phyloP scores from a whole-genome alignment of 2,329 filamentous ascomycete species.

The Pseudogymnoascus verrucosus region DNA sequence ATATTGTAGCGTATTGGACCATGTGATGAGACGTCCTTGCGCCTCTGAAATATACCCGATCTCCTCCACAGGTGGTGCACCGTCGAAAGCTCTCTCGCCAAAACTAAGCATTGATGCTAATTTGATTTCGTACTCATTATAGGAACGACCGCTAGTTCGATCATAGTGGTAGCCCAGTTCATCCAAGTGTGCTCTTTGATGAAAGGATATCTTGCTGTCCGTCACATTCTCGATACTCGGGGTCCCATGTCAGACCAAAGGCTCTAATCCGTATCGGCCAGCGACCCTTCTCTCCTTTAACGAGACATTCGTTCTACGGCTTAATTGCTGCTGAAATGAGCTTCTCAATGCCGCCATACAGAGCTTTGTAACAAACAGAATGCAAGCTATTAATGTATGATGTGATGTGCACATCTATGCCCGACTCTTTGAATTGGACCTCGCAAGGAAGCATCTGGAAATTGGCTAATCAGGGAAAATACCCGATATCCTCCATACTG shows the following conservation, averaged over 20 bases:
- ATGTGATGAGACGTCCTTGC: too few species aligned
- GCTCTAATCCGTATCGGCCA: conserved; percentile 10
- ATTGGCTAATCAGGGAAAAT: conserved; percentile 24
- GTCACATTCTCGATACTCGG: conserved; percentile 1
- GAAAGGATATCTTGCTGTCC: neutral
- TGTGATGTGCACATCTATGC: conserved; percentile 20
- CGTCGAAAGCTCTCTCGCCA: too few species aligned
- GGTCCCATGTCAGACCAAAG: conserved; percentile 1
- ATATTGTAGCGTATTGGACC: too few species aligned
- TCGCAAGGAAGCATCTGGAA: conserved; percentile 39
- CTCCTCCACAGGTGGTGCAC: too few species aligned
- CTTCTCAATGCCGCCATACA: conserved; percentile 32
- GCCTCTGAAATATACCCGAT: too few species aligned
- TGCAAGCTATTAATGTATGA: conserved; percentile 36
- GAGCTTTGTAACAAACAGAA: conserved; percentile 23
- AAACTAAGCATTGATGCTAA: too few species aligned
- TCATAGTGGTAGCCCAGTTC: too few species aligned
- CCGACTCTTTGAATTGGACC: conserved; percentile 21
- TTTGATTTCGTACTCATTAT: too few species aligned
- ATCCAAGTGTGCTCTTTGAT: too few species aligned
- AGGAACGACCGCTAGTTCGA: too few species aligned
- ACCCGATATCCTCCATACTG: neutral
- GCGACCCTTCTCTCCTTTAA: neutral
- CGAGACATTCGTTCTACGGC: conserved; percentile 26
- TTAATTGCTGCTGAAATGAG: conserved; percentile 25